Evolutionary conservation across 441 rosid species (phyloP), one percentile per base, ranked within the genome.

Genomic region (Populus trichocarpa): DNA sequence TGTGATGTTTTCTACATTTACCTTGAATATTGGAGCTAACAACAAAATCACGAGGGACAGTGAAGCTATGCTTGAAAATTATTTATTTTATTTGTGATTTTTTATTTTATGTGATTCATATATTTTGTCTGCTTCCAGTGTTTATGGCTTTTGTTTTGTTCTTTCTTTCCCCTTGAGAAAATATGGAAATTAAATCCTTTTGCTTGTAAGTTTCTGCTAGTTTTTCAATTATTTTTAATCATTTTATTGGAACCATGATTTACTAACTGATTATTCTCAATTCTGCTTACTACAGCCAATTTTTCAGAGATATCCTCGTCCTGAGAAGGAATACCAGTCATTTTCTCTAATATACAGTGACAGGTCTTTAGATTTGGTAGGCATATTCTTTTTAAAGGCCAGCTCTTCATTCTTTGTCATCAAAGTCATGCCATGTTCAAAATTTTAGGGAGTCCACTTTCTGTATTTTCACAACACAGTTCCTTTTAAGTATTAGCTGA

Each of bases 281-380:
- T 75, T 68, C 84, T 82, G 46, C 53, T 28, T 26, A 11, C 79
- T 84, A 82, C 94, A 94, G 99, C 97, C 96, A 72, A 91, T 94
- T 79, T 96, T 96, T 82, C 98, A 94, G 88, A 90, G 99, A 85
- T 88, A 94, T 86, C 99, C 98, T 28, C 84, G 84, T 28, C 86
- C 86, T 1, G 86, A 81, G 78, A 83, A 83, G 71, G 86, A 81
- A 74, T 81, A 81, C 73, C 86, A 83, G 74, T 83, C 86, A 75
- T 83, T 83, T 78, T 83, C 86, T 78, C 86, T 83, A 33, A 67
- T 83, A 68, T 83, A 83, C 40, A 75, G 61, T 75, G 82, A 78
- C 46, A 83, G 86, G 69, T 83, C 86, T 11, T 65, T 83, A 38
- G 86, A 83, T 81, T 65, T 81, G 86, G 86, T 83, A 75, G 35